phyloP scores from a whole-genome alignment of 768 basidiomycete species.

The Sarcodon aspratus region DNA sequence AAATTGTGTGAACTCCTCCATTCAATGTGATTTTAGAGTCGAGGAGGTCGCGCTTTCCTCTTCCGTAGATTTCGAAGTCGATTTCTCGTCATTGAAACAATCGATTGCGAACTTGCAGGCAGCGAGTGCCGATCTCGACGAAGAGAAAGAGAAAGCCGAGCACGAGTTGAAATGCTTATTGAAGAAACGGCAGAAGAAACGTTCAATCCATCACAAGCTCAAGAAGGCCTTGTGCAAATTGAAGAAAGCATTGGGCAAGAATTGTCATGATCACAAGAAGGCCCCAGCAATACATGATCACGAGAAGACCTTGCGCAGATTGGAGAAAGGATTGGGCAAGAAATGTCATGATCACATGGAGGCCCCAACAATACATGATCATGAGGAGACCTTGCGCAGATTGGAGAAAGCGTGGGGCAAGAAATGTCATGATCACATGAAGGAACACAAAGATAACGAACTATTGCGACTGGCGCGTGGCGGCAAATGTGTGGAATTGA shows the following conservation, averaged over 20 bases:
- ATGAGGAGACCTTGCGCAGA: conserved; percentile 19
- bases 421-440: conserved; percentile 7
- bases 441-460: background rate
- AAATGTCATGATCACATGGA: conserved; percentile 7
- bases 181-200: conserved; percentile 13
- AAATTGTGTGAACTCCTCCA: background rate
- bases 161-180: conserved; percentile 36
- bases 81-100: conserved; percentile 31
- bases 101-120: conserved; percentile 35
- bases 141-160: conserved; percentile 47
- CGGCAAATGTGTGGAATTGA: conserved; percentile 2
- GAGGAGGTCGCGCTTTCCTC: conserved; percentile 19
- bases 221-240: conserved; percentile 24
- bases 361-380: background rate
- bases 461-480: background rate
- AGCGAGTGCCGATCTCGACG: conserved; percentile 44
- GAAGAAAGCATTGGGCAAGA: conserved; percentile 26
- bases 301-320: conserved; percentile 19
- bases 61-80: conserved; percentile 14
- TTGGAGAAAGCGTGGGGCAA: conserved; percentile 28
- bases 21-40: conserved; percentile 26
- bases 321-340: conserved; percentile 28
- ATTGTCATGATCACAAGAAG: conserved; percentile 13
- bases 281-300: background rate
- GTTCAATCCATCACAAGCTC: conserved; percentile 14